A percentile compares a stretch with the other conserved stretches of the same genome.
These are phyloP conservation scores for Ocimum tenuiflorum DNA, from an alignment of 257 asterid genomes.

Conservation along the genomic window DNA sequence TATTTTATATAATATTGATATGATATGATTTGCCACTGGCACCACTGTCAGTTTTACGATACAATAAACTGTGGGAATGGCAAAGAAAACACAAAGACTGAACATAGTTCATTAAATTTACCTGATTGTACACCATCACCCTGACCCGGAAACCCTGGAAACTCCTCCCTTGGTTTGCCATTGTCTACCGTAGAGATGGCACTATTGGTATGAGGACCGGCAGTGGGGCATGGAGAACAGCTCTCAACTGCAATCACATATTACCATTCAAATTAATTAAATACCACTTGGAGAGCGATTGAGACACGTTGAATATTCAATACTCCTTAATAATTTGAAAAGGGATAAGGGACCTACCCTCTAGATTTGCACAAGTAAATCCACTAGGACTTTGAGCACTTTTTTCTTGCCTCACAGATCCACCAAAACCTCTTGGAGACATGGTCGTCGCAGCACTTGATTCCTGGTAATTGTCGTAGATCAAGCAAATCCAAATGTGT, in stretches of 20 bases:
- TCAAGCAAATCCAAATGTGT: conserved; percentile 10
- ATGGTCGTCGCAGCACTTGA: conserved; percentile 26
- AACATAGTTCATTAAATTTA: conserved; percentile 18
- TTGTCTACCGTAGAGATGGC: conserved; percentile 28
- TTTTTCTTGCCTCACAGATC: conserved; percentile 41
- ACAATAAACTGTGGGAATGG: not conserved
- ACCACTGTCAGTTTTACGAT: not conserved
- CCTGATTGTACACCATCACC: conserved; percentile 62
- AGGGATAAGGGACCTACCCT: conserved; percentile 41
- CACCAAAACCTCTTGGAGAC: conserved; percentile 43
- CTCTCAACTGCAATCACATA: conserved; percentile 37
- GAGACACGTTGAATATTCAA: not conserved
- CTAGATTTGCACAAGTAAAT: conserved; percentile 43
- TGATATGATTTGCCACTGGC: not conserved
- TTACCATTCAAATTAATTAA: conserved; percentile 12
- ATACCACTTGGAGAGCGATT: no score
- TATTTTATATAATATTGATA: no score
- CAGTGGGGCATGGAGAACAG: conserved; percentile 39
- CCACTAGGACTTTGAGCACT: conserved; percentile 44
- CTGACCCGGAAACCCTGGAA: conserved; percentile 64
- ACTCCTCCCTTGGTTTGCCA: conserved; percentile 43
- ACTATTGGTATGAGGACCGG: conserved; percentile 32
- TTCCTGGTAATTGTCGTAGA: conserved; percentile 37
- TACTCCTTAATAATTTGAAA: not conserved
- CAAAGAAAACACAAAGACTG: not conserved